Evolutionary conservation across 371 early-diverging fungal genomes (phyloP), one percentile per base, ranked within the genome.

Genomic region (Ordospora colligata): DNA sequence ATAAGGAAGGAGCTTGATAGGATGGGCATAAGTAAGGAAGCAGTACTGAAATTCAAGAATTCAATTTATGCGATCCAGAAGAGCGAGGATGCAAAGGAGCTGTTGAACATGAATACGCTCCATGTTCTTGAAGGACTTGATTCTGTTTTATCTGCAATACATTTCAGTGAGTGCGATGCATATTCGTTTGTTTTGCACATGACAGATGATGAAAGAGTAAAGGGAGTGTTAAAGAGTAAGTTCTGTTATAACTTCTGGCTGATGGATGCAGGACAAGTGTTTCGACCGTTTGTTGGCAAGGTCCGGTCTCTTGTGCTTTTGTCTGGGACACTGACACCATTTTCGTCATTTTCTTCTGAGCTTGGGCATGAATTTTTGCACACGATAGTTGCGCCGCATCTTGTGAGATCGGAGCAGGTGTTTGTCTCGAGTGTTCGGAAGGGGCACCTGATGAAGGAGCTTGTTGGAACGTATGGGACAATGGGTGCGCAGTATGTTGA

Each of bases 321-420:
- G 0, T 90, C 90, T 78, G 92, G 92, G 11, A 92, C 92, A 0
- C 86, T 92, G 17, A 88, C 91, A 1, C 92, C 92, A 0, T 82
- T 92, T 77, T 84, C 83, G 21, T 88, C 89, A 4, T 88, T n/a
- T 89, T 42, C 49, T n/a, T 22, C 45, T 10, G 81, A 81, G 63
- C 66, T 81, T 12, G 58, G 66, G 25, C 63, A 54, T 44, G 47
- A 54, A 17, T 79, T 78, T 68, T 10, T 43, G 6, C 67, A 78
- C 49, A 9, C 69, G 42, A n/a, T 69, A n/a, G 62, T 66, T 12
- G 80, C 80, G 42, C 80, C 80, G 0, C 80, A 80, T 52, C 43
- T 80, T 11, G 40, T 80, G 8, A 66, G 17, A 12, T 12, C 54
- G 9, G 25, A 65, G 12, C 71, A 76, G n/a, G 70, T 80, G 14